Base-by-base conservation (phyloP, 2,329 filamentous ascomycete species). In the Colletotrichum sp. region DNA sequence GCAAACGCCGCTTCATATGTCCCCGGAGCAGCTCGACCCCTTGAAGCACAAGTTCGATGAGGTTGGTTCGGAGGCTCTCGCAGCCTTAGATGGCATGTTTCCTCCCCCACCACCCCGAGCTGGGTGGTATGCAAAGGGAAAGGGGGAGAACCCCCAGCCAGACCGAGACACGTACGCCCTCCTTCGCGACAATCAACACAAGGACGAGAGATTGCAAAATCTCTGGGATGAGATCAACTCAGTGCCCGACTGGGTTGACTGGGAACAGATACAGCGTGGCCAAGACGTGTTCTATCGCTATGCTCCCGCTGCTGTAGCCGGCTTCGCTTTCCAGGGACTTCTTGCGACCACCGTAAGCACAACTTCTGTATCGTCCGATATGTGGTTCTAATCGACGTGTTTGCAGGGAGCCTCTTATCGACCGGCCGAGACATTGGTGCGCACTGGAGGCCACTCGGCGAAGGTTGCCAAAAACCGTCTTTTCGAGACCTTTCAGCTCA, bases 241-340 rank as follows among this genome's bases (percentile, higher is more conserved):
- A 0, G 84, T 92, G 6, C 92, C 92, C 0, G 85, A 87, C 1
- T 93, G 91, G 91, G 91, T 93, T 1, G 89, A 93, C 76, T 93
- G 92, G 92, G 87, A 86, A 3, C 91, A 93, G 78, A 91, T 93
- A 38, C 84, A 86, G 68, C 85, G 92, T 78, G 92, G 91, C 0
- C 92, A 93, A 79, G 89, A 92, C 38, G 77, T 81, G 38, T 82
- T 93, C 92, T 93, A 92, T 80, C 87, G 92, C 13, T 93, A 93
- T 78, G 91, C 90, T 5, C 87, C 89, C 0, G 89, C 89, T 4
- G 89, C 91, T 2, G 88, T 92, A 61, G 92, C 89, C 12, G 91
- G 81, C 2, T 78, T 82, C 18, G 78, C 80, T 32, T 78, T 81
- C 30, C 83, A 85, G 56, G 84, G 83, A 6, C 83, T 86, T 18